phyloP scores from a whole-genome alignment of 192 early-diverging fungal genomes.

The Podila clonocystis region DNA sequence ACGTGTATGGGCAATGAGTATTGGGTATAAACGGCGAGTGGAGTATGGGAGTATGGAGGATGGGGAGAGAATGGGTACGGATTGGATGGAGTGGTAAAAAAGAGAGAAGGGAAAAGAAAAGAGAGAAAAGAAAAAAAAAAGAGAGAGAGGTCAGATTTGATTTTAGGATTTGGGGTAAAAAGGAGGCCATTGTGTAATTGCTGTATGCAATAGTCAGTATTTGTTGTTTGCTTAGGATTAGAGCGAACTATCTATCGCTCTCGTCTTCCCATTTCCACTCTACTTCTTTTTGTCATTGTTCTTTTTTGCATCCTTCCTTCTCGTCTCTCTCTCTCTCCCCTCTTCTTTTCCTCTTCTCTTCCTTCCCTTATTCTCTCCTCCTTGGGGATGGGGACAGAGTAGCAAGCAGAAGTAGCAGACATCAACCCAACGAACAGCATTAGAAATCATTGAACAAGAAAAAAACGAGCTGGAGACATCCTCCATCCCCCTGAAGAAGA shows the following conservation, averaged over 20 bases:
- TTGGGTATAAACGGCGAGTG: neutral
- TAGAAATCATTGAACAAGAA: no score
- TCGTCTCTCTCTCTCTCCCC: neutral
- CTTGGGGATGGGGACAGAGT: neutral
- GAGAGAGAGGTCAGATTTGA: neutral
- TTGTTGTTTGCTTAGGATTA: no score
- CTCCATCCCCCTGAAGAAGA: no score
- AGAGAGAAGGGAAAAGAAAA: neutral
- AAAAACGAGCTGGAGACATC: no score
- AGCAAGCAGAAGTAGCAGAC: neutral
- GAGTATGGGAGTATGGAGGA: neutral
- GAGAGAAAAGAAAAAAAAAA: constrained; percentile 1
- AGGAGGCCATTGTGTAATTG: neutral
- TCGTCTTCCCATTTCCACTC: neutral
- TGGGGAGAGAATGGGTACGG: neutral
- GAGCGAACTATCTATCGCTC: no score
- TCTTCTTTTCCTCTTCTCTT: neutral
- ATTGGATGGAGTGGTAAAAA: neutral
- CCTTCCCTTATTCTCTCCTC: neutral
- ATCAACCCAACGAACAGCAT: no score
- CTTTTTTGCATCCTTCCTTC: no score
- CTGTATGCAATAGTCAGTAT: no score
- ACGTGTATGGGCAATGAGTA: neutral
- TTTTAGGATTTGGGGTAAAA: neutral
- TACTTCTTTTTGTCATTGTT: no score